Conservation (phyloP, 1,139 yeast species). For the Saccharomyces hybrid region DNA sequence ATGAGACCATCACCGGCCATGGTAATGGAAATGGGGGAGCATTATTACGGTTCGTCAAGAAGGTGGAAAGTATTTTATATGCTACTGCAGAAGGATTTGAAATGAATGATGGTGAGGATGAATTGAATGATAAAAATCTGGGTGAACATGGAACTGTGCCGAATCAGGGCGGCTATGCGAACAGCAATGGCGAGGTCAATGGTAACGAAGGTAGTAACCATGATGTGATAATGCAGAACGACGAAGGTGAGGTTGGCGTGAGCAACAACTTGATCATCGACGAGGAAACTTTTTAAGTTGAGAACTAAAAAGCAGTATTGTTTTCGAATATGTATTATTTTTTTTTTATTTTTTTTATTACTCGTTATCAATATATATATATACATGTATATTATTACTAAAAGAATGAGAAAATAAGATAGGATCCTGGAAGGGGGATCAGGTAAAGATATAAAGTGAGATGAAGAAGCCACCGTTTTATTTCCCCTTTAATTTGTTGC, state of each 20-base stretch:
- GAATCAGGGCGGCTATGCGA: neutral
- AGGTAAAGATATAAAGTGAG: neutral
- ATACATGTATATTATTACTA: neutral
- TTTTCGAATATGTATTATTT: neutral
- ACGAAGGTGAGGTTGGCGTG: neutral
- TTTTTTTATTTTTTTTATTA: neutral
- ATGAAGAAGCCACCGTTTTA: neutral
- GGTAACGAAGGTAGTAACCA: neutral
- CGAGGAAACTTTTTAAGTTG: slow-evolving; percentile 28
- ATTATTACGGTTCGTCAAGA: slow-evolving; percentile 37
- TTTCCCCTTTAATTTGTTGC: neutral
- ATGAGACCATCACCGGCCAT: neutral
- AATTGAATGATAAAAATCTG: slow-evolving; percentile 8
- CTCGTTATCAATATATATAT: neutral
- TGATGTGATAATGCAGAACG: neutral
- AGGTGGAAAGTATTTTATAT: slow-evolving; percentile 68
- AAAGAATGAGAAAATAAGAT: neutral
- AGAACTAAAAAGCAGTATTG: neutral
- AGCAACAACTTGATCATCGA: slow-evolving; percentile 26
- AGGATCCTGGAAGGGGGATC: neutral
- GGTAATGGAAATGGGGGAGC: neutral
- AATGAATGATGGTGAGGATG: slow-evolving; percentile 23
- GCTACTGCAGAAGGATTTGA: slow-evolving; percentile 47
- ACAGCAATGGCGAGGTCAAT: neutral
- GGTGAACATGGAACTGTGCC: neutral